Percentiles rank a stretch among this genome's conserved stretches.
Conservation (phyloP, 257 asterid species). For the Buddleja alternifolia region DNA sequence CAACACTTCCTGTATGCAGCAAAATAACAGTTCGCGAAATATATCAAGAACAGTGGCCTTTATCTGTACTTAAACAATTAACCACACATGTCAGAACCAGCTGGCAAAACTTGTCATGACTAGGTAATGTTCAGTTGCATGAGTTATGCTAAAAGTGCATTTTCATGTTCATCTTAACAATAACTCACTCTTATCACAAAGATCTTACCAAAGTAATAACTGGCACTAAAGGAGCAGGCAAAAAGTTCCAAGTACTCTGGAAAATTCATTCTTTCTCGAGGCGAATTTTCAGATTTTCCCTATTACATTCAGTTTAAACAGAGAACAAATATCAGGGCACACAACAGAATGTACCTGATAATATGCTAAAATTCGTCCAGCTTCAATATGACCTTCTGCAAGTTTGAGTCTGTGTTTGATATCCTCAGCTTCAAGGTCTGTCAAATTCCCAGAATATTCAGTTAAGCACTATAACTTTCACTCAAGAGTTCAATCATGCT, state of each 20-base stretch:
- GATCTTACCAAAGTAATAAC: not conserved
- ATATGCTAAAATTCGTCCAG: constrained; percentile 79
- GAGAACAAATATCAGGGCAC: constrained; percentile 9
- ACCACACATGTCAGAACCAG: constrained; percentile 4
- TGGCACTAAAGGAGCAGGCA: constrained; percentile 5
- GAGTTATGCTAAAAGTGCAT: not conserved
- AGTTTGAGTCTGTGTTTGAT: constrained; percentile 66
- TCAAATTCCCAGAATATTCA: constrained; percentile 23
- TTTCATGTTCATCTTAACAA: constrained; percentile 6
- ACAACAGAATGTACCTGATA: constrained; percentile 67
- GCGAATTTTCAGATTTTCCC: not conserved
- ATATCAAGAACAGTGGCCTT: not conserved
- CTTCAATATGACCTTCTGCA: constrained; percentile 93
- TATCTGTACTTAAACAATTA: constrained; percentile 23
- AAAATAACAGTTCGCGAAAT: not conserved
- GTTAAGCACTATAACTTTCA: constrained; percentile 27
- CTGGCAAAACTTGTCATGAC: not conserved
- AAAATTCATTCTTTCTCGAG: not conserved
- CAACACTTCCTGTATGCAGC: constrained; percentile 22
- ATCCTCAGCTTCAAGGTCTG: constrained; percentile 60
- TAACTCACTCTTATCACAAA: not conserved
- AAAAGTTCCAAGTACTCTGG: not conserved
- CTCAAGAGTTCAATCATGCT: constrained; percentile 12
- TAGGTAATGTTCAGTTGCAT: not conserved
- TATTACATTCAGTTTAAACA: not conserved